Base-by-base conservation (phyloP, 78 protist genomes). In the Dictyostelium capitatum region DNA sequence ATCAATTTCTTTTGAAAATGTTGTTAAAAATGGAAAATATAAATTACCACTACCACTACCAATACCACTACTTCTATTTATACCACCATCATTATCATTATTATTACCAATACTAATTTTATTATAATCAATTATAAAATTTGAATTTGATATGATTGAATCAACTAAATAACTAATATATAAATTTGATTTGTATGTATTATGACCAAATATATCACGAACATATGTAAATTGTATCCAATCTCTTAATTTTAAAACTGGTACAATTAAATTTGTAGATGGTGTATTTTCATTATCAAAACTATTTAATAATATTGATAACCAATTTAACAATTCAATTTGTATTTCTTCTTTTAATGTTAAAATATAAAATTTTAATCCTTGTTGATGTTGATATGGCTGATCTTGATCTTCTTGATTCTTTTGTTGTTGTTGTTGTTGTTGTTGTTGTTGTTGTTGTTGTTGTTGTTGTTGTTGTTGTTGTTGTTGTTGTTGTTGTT, bases 261-360 rank as follows among this genome's bases (percentile, higher is more conserved):
- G 73, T 30, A 65, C 28, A 3, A 30, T 20, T 20, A 65, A 14
- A 12, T 15, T 14, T 28, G 15, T 4, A 12, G 73, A 65, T 30
- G 73, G 73, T 30, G 73, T 30, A 30, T 65, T 65, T 28, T 65
- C 47, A 14, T 12, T 65, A 65, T 65, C 46, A 30, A 65, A 10
- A 30, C 73, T 14, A 30, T 30, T 65, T 65, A 65, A 10, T 14
- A 65, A 65, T 14, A 30, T 32, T 10, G 28, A 32, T 28, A 65
- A 65, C 73, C 73, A 65, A 65, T 65, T 65, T 65, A 65, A 65
- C 28, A 65, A 30, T 65, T 65, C 73, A 30, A 65, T 65, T 65
- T 65, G 73, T 65, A 65, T 28, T 9, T 25, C 43, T 65, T 65
- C 46, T 12, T 65, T 65, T 3, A 65, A 65, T 65, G 37, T 11